Evolutionary conservation across 2,329 filamentous ascomycete species (phyloP).

Genomic region (Davidsoniella eucalypti): DNA sequence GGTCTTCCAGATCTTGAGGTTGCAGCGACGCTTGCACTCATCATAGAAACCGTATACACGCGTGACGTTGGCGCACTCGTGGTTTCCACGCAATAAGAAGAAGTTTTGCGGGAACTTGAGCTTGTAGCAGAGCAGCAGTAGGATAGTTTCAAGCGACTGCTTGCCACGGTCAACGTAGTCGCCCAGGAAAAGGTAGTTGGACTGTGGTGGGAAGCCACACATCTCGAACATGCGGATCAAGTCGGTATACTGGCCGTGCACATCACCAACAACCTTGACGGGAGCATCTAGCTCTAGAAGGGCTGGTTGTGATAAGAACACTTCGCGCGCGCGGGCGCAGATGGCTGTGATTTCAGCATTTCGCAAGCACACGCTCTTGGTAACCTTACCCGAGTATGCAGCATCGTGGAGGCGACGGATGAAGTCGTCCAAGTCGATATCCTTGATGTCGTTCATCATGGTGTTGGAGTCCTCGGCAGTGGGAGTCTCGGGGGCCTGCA

Average conservation of each 20-base stretch:
- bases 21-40: constrained; percentile 90
- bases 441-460: constrained; percentile 78
- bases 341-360: constrained; percentile 95
- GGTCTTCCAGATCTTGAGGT: constrained; percentile 96
- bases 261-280: constrained; percentile 94
- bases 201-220: constrained; percentile 85
- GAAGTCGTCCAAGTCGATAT: constrained; percentile 91
- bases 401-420: constrained; percentile 89
- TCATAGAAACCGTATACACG: constrained; percentile 96
- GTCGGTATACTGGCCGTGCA: constrained; percentile 93
- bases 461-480: constrained; percentile 19
- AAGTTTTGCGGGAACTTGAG: constrained; percentile 96
- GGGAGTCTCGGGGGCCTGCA: constrained; percentile 32
- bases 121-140: constrained; percentile 88
- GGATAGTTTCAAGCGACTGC: constrained; percentile 86
- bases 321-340: constrained; percentile 73
- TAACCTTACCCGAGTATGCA: constrained; percentile 90
- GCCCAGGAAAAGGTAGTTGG: constrained; percentile 87
- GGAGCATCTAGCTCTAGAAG: constrained; percentile 82
- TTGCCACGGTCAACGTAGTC: constrained; percentile 96
- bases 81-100: constrained; percentile 84
- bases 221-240: constrained; percentile 95
- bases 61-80: constrained; percentile 93
- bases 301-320: constrained; percentile 81
- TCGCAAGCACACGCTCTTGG: constrained; percentile 91